Conservation (phyloP, 2,329 filamentous ascomycete species). For the Clarireedia monteithiana region DNA sequence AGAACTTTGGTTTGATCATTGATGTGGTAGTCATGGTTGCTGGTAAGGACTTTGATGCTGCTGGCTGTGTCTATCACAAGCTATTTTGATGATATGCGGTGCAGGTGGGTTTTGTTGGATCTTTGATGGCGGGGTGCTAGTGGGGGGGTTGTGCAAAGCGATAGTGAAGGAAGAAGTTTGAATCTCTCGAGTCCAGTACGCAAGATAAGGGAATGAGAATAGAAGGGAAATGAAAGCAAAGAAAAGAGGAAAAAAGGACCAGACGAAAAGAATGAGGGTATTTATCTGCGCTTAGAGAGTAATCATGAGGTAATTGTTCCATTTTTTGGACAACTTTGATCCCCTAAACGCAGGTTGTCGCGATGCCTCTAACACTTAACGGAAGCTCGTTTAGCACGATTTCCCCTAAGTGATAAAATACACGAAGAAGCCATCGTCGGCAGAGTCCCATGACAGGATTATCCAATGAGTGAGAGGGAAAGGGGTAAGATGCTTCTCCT, state of each 20-base stretch:
- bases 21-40: slow-evolving; percentile 27
- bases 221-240: neutral
- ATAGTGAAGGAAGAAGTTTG: neutral
- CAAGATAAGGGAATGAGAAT: neutral
- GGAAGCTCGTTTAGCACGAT: slow-evolving; percentile 7
- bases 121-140: slow-evolving; percentile 4
- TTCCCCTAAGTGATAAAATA: slow-evolving; percentile 22
- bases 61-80: neutral
- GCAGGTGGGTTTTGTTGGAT: neutral
- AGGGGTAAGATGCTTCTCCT: too few species aligned
- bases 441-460: slow-evolving; percentile 2
- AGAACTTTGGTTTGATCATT: slow-evolving; percentile 54
- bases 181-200: neutral
- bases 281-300: neutral
- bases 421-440: slow-evolving; percentile 1
- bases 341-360: slow-evolving; percentile 14
- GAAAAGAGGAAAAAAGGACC: neutral
- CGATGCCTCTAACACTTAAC: slow-evolving; percentile 14
- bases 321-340: neutral
- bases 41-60: neutral
- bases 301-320: slow-evolving; percentile 5
- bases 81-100: neutral
- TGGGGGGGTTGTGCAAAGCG: neutral
- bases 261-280: neutral
- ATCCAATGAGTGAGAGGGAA: neutral